Conservation (phyloP, 2,329 filamentous ascomycete genomes). For the Fusarium secorum region DNA sequence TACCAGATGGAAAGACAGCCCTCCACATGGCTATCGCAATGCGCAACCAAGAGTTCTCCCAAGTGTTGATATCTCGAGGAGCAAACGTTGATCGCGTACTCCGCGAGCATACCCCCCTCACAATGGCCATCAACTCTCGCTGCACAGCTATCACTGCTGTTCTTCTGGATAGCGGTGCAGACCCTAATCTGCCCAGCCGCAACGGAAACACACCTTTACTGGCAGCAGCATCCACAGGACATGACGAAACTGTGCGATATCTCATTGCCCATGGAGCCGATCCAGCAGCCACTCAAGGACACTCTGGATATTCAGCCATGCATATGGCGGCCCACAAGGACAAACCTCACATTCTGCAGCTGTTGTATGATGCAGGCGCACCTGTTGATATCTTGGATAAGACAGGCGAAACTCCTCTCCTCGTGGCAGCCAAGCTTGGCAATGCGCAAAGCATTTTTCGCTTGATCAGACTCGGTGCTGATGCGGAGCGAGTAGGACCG, state of each 20-base stretch:
- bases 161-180: constrained; percentile 39
- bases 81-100: constrained; percentile 39
- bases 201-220: constrained; percentile 43
- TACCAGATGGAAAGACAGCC: constrained; percentile 41
- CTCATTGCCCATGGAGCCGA: constrained; percentile 40
- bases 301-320: constrained; percentile 41
- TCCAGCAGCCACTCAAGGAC: constrained; percentile 29
- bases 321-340: constrained; percentile 43
- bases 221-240: constrained; percentile 39
- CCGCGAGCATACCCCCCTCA: constrained; percentile 40
- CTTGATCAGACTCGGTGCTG: constrained; percentile 39
- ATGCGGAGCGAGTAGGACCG: constrained; percentile 37
- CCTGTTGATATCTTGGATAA: constrained; percentile 36
- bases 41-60: constrained; percentile 42
- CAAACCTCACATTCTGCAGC: constrained; percentile 36
- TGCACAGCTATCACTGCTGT: constrained; percentile 41
- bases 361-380: constrained; percentile 36
- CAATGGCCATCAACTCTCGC: constrained; percentile 40
- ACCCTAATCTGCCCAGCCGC: constrained; percentile 38
- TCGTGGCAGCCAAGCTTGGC: constrained; percentile 42
- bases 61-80: constrained; percentile 39
- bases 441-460: constrained; percentile 36
- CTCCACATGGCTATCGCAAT: constrained; percentile 40
- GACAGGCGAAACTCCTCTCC: constrained; percentile 38
- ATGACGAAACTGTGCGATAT: constrained; percentile 42